Percentiles rank a stretch among this genome's conserved stretches.
Evolutionary conservation across 1,284 basidiomycete species (phyloP).

Genomic region (Trichosporon inkin): DNA sequence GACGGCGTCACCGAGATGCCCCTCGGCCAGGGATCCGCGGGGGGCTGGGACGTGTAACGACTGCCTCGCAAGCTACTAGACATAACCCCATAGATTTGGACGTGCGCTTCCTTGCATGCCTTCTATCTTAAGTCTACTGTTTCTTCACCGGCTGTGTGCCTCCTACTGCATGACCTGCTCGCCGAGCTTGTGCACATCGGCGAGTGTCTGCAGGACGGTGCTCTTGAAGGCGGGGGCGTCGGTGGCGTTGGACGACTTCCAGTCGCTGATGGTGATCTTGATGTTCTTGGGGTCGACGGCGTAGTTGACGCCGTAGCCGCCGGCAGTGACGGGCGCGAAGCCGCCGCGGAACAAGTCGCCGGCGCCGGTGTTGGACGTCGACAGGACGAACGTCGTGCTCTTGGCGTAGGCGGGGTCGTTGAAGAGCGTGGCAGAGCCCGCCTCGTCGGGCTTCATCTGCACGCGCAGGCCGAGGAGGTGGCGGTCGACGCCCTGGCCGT

Average conservation of each 20-base stretch:
- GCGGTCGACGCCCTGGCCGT: conserved; percentile 18
- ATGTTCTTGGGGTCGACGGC: conserved; percentile 19
- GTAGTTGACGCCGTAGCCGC: conserved; percentile 20
- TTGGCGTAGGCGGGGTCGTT: conserved; percentile 14
- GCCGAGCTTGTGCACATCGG: conserved; percentile 11
- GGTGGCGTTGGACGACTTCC: conserved; percentile 6
- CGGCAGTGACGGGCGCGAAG: conserved; percentile 13
- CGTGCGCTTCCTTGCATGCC: no score
- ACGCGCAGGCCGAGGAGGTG: conserved; percentile 19
- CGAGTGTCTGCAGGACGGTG: conserved; percentile 11
- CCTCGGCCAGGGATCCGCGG: conserved; percentile 13
- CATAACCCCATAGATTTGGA: no score
- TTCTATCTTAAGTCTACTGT: no score
- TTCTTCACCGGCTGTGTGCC: no score
- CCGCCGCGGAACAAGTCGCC: conserved; percentile 21
- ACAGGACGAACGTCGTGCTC: conserved; percentile 14
- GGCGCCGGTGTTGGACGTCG: conserved; percentile 18
- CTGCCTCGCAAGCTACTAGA: no score
- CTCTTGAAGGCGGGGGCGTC: conserved; percentile 13
- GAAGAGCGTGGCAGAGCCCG: conserved; percentile 7
- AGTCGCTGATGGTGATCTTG: conserved; percentile 16
- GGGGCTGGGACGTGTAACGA: conserved; percentile 12
- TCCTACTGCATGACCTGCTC: conserved; percentile 4
- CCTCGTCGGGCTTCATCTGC: conserved; percentile 14
- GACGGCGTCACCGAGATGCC: conserved; percentile 16